phyloP scores from a whole-genome alignment of 2,329 filamentous ascomycete species.

The Corinectria fuckeliana region DNA sequence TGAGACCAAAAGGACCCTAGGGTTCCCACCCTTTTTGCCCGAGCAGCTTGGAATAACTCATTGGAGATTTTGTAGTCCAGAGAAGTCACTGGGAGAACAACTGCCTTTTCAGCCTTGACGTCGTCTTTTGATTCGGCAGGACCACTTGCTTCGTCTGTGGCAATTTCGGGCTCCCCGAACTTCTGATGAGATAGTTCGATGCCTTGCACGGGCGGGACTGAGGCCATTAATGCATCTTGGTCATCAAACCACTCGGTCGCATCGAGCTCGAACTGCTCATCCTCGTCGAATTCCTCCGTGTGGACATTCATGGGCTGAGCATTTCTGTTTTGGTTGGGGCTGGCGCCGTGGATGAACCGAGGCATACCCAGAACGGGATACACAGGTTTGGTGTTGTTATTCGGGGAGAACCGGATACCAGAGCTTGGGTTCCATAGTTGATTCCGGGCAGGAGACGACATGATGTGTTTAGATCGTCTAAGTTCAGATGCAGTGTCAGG shows the following conservation, averaged over 20 bases:
- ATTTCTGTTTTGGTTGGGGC: not conserved
- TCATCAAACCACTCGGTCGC: constrained; percentile 36
- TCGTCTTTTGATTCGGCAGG: constrained; percentile 3
- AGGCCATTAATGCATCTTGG: constrained; percentile 23
- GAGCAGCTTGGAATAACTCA: constrained; percentile 50
- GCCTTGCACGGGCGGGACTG: not conserved
- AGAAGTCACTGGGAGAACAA: constrained; percentile 36
- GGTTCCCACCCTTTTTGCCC: constrained; percentile 51
- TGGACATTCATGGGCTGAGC: not conserved
- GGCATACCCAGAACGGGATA: constrained; percentile 38
- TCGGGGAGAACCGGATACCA: constrained; percentile 42
- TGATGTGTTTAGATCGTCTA: constrained; percentile 22
- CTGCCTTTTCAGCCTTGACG: not conserved
- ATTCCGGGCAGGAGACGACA: constrained; percentile 27
- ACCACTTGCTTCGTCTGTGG: not conserved
- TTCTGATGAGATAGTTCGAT: constrained; percentile 8
- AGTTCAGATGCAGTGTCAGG: constrained; percentile 11
- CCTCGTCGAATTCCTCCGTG: constrained; percentile 29
- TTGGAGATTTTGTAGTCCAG: constrained; percentile 41
- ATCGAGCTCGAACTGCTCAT: constrained; percentile 36
- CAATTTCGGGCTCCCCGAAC: constrained; percentile 9
- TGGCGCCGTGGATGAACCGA: constrained; percentile 35
- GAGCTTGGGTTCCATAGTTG: constrained; percentile 40
- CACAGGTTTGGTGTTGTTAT: constrained; percentile 21
- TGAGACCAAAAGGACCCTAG: constrained; percentile 71